These are phyloP conservation scores for Petunia secreta DNA, from an alignment of 257 asterid species.

Conservation along the genomic window DNA sequence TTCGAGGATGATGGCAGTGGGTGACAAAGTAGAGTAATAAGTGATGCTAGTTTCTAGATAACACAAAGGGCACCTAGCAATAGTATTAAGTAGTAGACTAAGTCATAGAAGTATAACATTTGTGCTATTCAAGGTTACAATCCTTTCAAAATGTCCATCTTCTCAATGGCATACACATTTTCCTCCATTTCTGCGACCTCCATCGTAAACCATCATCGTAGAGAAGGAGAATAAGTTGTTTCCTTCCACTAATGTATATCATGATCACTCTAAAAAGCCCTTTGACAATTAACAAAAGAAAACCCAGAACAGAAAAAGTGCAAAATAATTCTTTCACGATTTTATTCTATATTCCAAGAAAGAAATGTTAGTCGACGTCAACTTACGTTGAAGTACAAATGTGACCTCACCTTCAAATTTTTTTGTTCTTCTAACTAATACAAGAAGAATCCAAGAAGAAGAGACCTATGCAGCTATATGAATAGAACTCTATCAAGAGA, in stretches of 20 bases:
- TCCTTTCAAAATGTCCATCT: not conserved
- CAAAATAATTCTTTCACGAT: not conserved
- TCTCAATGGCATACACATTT: not conserved
- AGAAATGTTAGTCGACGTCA: too few relatives aligned
- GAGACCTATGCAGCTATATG: not conserved
- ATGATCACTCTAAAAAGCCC: not conserved
- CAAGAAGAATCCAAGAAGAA: not conserved
- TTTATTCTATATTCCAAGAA: not conserved
- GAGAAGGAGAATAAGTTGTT: not conserved
- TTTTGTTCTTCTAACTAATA: not conserved
- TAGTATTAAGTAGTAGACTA: not conserved
- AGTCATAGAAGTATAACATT: not conserved
- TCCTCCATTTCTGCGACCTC: not conserved
- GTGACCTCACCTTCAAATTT: not conserved
- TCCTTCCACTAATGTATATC: not conserved
- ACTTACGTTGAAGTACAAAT: not conserved
- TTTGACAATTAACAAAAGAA: not conserved
- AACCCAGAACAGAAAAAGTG: not conserved
- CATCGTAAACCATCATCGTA: not conserved
- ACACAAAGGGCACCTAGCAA: not conserved
- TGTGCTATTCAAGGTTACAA: not conserved
- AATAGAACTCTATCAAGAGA: too few relatives aligned
- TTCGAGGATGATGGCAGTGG: not conserved
- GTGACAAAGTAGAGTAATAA: not conserved
- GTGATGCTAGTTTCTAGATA: not conserved